Percentiles rank a stretch among this genome's conserved stretches.
These are phyloP conservation scores for Incumbomyces delicatus DNA, from an alignment of 2,329 filamentous ascomycete species.

Conservation along the genomic window DNA sequence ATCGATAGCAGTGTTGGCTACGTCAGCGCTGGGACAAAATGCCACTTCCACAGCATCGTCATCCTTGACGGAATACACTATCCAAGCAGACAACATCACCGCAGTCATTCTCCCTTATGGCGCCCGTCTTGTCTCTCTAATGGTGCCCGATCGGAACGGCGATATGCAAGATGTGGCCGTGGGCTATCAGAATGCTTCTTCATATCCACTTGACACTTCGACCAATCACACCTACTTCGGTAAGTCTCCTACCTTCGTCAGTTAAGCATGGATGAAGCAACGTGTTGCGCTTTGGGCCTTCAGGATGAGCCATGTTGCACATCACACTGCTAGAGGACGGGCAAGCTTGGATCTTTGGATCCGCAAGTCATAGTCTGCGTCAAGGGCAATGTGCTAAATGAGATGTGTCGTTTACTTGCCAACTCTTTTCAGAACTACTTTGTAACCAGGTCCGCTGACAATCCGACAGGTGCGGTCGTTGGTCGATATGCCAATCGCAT, in stretches of 20 bases:
- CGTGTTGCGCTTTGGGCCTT: too few species aligned
- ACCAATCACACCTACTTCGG: constrained; percentile 40
- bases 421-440: too few species aligned
- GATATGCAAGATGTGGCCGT: constrained; percentile 40
- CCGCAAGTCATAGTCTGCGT: too few species aligned
- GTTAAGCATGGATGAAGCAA: neutral
- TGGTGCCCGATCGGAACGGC: constrained; percentile 43
- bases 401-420: too few species aligned
- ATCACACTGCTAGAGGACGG: too few species aligned
- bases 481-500: constrained; percentile 48
- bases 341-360: too few species aligned
- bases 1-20: constrained; percentile 1
- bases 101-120: constrained; percentile 40
- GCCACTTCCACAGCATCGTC: constrained; percentile 24
- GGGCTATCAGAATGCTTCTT: constrained; percentile 39
- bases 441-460: too few species aligned
- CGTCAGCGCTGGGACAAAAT: constrained; percentile 10
- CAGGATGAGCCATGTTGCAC: too few species aligned
- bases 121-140: constrained; percentile 37
- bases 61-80: constrained; percentile 29
- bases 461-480: constrained; percentile 26
- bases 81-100: constrained; percentile 38
- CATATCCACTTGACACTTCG: constrained; percentile 36
- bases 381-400: too few species aligned
- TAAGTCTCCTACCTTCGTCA: constrained; percentile 11